Percentiles rank a stretch among this genome's conserved stretches.
Evolutionary conservation across 1,284 basidiomycete species (phyloP).

Genomic region (Xerocomus minutiporus): DNA sequence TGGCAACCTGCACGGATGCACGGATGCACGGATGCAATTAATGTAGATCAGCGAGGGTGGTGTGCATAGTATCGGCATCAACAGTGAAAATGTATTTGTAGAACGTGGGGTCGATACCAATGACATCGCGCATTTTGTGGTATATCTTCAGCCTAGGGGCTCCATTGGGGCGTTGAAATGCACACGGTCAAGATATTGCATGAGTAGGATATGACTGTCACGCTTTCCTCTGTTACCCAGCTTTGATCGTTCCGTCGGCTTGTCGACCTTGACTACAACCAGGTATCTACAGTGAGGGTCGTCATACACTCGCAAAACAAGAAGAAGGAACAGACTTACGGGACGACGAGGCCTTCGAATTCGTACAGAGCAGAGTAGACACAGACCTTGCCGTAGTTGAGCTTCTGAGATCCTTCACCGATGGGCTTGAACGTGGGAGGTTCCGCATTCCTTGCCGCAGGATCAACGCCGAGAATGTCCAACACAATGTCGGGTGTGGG

Average conservation of each 20-base stretch:
- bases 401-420: constrained; percentile 81
- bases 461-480: constrained; percentile 95
- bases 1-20: constrained; percentile 53
- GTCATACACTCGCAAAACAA: too few relatives aligned
- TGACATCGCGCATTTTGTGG: constrained; percentile 98
- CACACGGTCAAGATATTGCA: constrained; percentile 95
- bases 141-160: constrained; percentile 92
- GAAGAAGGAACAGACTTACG: constrained; percentile 44
- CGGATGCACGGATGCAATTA: too few relatives aligned
- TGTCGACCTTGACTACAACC: constrained; percentile 94
- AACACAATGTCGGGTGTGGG: constrained; percentile 89
- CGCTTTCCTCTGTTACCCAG: constrained; percentile 98
- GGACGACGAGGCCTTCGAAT: constrained; percentile 91
- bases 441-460: constrained; percentile 77
- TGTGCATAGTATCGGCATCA: constrained; percentile 74
- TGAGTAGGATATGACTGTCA: constrained; percentile 91
- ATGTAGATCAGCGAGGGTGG: too few relatives aligned
- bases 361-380: constrained; percentile 81
- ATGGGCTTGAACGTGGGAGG: constrained; percentile 91
- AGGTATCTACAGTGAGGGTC: constrained; percentile 63
- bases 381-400: constrained; percentile 97
- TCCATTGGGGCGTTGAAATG: constrained; percentile 96
- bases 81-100: constrained; percentile 98
- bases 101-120: constrained; percentile 95
- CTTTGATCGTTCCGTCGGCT: constrained; percentile 89